Percentiles rank a stretch among this genome's conserved stretches.
Conservation (phyloP, 306 rosid genomes). For the Albizia julibrissin region DNA sequence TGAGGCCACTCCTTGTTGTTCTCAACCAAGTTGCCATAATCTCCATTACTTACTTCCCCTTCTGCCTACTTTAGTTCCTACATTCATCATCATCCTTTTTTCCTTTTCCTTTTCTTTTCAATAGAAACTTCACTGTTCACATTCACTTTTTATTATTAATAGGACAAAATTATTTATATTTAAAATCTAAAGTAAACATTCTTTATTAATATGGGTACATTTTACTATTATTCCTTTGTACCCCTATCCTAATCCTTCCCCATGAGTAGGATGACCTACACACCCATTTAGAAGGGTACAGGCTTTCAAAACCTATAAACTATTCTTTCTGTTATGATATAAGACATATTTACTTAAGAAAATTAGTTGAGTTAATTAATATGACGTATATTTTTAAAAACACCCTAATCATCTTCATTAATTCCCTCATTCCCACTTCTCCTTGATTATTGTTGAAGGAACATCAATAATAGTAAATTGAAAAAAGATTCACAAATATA, state of each 20-base stretch:
- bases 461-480: no score
- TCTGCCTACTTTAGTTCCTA: constrained; percentile 31
- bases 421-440: no score
- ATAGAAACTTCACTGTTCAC: background rate
- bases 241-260: no score
- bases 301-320: background rate
- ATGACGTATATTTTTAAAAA: no score
- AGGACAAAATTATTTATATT: background rate
- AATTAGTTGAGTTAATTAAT: no score
- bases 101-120: background rate
- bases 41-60: constrained; percentile 1
- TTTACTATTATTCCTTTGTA: no score
- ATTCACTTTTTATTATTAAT: background rate
- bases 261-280: no score
- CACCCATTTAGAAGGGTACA: no score
- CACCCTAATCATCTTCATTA: no score
- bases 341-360: no score
- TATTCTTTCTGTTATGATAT: accelerated
- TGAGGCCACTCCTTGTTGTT: constrained; percentile 1
- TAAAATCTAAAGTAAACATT: background rate
- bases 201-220: background rate
- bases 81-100: background rate
- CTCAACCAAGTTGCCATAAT: constrained; percentile 19
- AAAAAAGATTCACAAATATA: no score
- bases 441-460: no score